phyloP scores from a whole-genome alignment of 202 grass and related monocot species.

The Carex arenaria region DNA sequence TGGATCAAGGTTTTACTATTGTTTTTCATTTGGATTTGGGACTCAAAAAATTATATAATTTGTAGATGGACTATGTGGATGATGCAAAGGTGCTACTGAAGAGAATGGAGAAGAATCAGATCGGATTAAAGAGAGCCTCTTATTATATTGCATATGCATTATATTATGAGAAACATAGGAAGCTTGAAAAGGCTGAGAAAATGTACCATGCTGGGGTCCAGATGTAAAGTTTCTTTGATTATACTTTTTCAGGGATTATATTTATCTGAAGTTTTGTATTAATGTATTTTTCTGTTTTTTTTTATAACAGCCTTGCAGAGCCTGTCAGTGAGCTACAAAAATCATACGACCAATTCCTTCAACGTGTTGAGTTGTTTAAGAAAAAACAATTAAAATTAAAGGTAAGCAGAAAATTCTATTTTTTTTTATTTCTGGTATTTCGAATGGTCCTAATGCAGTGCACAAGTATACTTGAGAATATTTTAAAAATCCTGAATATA shows the following conservation, averaged over 20 bases:
- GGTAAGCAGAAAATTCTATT: constrained; percentile 33
- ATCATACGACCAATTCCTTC: constrained; percentile 66
- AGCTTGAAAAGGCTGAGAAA: constrained; percentile 50
- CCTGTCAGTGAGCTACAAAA: constrained; percentile 70
- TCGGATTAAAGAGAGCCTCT: constrained; percentile 65
- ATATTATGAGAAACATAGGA: constrained; percentile 88
- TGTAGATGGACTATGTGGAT: constrained; percentile 83
- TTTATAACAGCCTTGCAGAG: constrained; percentile 73
- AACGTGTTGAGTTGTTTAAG: constrained; percentile 50
- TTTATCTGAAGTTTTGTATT: neutral
- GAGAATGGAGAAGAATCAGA: constrained; percentile 71
- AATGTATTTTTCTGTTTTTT: neutral
- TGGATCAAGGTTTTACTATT: neutral
- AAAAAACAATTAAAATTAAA: constrained; percentile 64
- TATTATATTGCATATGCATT: constrained; percentile 90
- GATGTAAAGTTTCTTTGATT: constrained; percentile 46
- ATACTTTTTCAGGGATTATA: neutral
- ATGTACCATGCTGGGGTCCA: constrained; percentile 70
- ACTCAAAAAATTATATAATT: neutral
- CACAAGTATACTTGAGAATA: neutral
- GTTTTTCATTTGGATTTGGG: neutral
- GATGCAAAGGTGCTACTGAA: constrained; percentile 81
- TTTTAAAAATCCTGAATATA: neutral
- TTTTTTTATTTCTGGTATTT: neutral
- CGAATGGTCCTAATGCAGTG: neutral